Evolutionary conservation across 2,329 filamentous ascomycete species (phyloP).

Genomic region (Epichloe sibirici): DNA sequence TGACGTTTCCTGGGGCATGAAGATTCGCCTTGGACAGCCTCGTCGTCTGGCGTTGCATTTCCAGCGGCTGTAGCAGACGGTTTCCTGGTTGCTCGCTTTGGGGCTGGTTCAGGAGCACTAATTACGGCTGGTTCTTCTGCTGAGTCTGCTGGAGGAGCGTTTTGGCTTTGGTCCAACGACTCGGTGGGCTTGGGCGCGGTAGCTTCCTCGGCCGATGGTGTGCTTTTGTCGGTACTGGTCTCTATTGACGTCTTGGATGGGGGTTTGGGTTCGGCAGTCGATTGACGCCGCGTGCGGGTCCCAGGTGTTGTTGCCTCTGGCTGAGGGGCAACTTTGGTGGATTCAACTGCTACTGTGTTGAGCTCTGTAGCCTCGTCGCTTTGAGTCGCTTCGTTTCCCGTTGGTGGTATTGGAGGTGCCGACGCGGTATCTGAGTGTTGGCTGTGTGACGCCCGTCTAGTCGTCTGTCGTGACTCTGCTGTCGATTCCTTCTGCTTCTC

Average conservation of each 20-base stretch:
- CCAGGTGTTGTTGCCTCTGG: neutral
- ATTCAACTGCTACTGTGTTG: neutral
- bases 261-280: conserved; percentile 1
- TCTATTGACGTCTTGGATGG: conserved; percentile 3
- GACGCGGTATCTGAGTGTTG: conserved; percentile 1
- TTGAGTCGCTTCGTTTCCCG: neutral
- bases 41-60: conserved; percentile 8
- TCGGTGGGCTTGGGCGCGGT: neutral
- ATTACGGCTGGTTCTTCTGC: conserved; percentile 3
- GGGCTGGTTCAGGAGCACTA: conserved; percentile 3
- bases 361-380: neutral
- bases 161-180: neutral
- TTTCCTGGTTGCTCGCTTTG: conserved; percentile 9
- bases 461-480: neutral
- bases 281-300: neutral
- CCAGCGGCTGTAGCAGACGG: conserved; percentile 8
- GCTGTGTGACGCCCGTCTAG: conserved; percentile 3
- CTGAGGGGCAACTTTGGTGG: neutral
- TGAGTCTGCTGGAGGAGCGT: neutral
- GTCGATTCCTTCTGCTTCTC: conserved; percentile 1
- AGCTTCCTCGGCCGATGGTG: neutral
- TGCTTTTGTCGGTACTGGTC: neutral
- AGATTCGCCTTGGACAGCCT: neutral
- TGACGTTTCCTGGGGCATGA: conserved; percentile 20
- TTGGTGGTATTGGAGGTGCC: neutral